phyloP scores from a whole-genome alignment of 495 filamentous ascomycete species.

The Sordaria brevicollis region DNA sequence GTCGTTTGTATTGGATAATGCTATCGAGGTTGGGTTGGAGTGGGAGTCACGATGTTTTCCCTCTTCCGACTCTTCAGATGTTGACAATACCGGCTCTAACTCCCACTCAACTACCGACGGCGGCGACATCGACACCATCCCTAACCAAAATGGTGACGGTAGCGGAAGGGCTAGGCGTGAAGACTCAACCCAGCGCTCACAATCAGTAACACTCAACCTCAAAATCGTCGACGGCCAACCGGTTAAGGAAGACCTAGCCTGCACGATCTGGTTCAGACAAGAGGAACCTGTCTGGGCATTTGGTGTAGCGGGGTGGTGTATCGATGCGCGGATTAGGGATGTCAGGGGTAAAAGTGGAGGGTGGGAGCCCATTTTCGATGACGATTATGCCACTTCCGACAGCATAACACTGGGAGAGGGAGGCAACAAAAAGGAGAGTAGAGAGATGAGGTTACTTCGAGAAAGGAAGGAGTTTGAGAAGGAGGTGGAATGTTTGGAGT shows the following conservation, averaged over 20 bases:
- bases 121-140: slow-evolving; percentile 34
- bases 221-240: not conserved
- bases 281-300: not conserved
- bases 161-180: too few relatives aligned
- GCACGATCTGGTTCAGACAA: not conserved
- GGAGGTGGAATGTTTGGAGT: not conserved
- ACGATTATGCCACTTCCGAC: not conserved
- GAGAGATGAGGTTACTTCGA: not conserved
- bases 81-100: slow-evolving; percentile 21
- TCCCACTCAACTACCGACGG: slow-evolving; percentile 33
- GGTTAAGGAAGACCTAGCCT: not conserved
- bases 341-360: not conserved
- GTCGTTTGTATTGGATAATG: slow-evolving; percentile 17
- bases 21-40: slow-evolving; percentile 17
- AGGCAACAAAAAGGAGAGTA: not conserved
- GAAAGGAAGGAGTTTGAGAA: not conserved
- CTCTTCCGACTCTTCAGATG: slow-evolving; percentile 28
- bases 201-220: not conserved
- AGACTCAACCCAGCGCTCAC: not conserved
- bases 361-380: not conserved
- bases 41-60: slow-evolving; percentile 39
- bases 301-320: not conserved
- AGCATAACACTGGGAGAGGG: not conserved
- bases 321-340: not conserved
- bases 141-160: not conserved